phyloP scores from a whole-genome alignment of 768 basidiomycete genomes.

The Auricularia auricula-judae region DNA sequence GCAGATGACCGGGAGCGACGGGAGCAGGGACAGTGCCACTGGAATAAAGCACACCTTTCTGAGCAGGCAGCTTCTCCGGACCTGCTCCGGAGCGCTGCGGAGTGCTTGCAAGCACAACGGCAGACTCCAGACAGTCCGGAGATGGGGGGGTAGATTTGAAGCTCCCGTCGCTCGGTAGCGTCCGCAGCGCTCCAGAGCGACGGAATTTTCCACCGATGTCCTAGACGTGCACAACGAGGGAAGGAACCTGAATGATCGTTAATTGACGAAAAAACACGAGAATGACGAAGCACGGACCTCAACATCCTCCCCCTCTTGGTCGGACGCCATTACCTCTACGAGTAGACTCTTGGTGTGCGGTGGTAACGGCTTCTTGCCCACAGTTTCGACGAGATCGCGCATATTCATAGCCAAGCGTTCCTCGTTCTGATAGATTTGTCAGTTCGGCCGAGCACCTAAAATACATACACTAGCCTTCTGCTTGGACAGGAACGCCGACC shows the following conservation, averaged over 20 bases:
- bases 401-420: conserved; percentile 85
- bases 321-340: conserved; percentile 89
- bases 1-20: too few species aligned
- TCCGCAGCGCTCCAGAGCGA: too few species aligned
- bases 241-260: conserved; percentile 49
- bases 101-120: too few species aligned
- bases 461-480: conserved; percentile 60
- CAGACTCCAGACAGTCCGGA: too few species aligned
- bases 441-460: not conserved
- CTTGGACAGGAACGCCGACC: conserved; percentile 87
- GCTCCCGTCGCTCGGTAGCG: too few species aligned
- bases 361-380: conserved; percentile 89
- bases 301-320: conserved; percentile 89
- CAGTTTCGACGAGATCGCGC: conserved; percentile 80
- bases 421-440: conserved; percentile 46
- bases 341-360: conserved; percentile 75
- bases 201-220: too few species aligned
- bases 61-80: too few species aligned
- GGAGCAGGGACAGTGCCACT: too few species aligned
- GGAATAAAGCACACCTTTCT: too few species aligned
- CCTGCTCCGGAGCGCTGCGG: too few species aligned
- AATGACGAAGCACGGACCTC: conserved; percentile 43
- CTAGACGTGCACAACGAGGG: conserved; percentile 58
- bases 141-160: too few species aligned
- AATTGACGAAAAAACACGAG: conserved; percentile 3